Evolutionary conservation across 768 basidiomycete genomes (phyloP), one percentile per base, ranked within the genome.

Genomic region (Lactifluus subvellereus): DNA sequence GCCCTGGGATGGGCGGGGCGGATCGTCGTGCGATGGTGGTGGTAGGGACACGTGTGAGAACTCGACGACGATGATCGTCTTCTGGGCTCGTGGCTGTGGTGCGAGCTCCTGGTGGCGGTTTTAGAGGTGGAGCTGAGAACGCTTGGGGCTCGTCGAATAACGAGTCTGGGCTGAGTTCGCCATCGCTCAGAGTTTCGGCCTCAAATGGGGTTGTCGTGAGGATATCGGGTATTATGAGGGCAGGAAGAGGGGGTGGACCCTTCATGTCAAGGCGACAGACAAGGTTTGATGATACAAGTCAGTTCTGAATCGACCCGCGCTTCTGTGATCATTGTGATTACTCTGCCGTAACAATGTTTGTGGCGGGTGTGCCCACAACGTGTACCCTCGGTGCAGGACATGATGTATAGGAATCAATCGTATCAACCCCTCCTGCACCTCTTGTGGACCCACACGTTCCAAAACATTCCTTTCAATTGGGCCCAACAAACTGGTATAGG

Each of bases 401-500:
- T 13, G 40, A 45, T 9, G 32, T 27, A 45, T 33, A 60, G 6
- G 32, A 38, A 37, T 38, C 2, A 49, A 48, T 32, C 11, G 53
- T 48, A 61, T 37, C 27, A 30, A 43, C 38, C 47, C 7, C 53
- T 22, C 35, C 37, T 38, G 37, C 51, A 27, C 40, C 42, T 11
- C 10, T 20, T 16, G 22, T 1, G 13, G 37, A 42, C 32, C 32
- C 16, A 54, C n/a, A 2, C 14, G 10, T 40, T n/a, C 18, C 18
- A 8, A 43, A 48, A 32, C 30, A 8, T 30, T 13, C 22, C 6
- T 20, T 48, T 63, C 47, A 93, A 73, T 93, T 94, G 1, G 92
- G 89, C 3, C 93, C 93, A 70, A 95, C 84, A 64, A 94, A 91
- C 71, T 95, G 92, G 72, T 93, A 95, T 69, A 94, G 66, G 66